Conservation (phyloP, 192 early-diverging fungal species). For the Gorgonomyces haynaldii region DNA sequence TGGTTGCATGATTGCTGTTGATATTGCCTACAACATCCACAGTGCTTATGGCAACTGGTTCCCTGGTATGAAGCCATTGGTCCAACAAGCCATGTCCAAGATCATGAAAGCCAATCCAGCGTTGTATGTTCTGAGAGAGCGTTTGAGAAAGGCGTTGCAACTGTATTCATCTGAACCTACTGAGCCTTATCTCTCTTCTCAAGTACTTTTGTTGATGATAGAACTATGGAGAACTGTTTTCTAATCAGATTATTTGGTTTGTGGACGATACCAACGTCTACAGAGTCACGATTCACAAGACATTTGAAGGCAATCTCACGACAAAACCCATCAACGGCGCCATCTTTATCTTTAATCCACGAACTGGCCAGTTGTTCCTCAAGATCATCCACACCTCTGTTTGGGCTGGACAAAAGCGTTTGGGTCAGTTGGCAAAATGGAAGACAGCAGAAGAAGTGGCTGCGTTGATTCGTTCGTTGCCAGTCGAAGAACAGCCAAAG, state of each 20-base stretch:
- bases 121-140: constrained; percentile 91
- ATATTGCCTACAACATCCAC: constrained; percentile 86
- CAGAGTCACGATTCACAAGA: constrained; percentile 98
- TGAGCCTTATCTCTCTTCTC: constrained; percentile 91
- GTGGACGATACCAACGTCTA: constrained; percentile 99
- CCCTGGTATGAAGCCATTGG: constrained; percentile 95
- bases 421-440: constrained; percentile 99
- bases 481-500: constrained; percentile 98
- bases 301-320: constrained; percentile 96
- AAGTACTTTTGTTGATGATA: constrained; percentile 13
- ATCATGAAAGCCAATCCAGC: constrained; percentile 99
- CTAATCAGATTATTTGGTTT: constrained; percentile 98
- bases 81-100: constrained; percentile 96
- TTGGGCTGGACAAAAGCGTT: constrained; percentile 98
- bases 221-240: constrained; percentile 93
- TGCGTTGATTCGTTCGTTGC: constrained; percentile 94
- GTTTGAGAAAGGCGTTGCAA: constrained; percentile 96
- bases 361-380: constrained; percentile 95
- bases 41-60: constrained; percentile 97
- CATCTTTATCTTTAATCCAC: constrained; percentile 97
- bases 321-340: constrained; percentile 99
- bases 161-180: constrained; percentile 98
- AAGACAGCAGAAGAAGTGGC: constrained; percentile 99
- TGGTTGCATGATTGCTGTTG: constrained; percentile 93
- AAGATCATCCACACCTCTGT: constrained; percentile 99